These are phyloP conservation scores for Ophiocytium majus DNA, from an alignment of 352 stramenopile species.

Conservation along the genomic window DNA sequence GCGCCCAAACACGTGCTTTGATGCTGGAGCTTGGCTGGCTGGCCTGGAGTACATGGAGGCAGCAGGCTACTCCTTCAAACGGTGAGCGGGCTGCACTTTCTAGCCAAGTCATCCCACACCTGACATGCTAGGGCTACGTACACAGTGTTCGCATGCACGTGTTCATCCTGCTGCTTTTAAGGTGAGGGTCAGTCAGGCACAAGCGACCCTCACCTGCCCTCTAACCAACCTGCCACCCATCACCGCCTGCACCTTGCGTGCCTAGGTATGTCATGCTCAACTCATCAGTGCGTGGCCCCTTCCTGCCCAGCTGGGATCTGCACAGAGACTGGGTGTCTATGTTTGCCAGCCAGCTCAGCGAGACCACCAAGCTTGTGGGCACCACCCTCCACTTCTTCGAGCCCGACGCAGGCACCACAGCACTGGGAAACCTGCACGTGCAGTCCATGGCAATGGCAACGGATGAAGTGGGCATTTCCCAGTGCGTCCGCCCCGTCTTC, in stretches of 20 bases:
- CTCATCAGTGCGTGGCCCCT: conserved; percentile 5
- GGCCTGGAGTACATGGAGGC: conserved; percentile 2
- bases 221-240: too few species aligned
- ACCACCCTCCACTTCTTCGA: background rate
- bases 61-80: background rate
- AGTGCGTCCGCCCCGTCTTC: background rate
- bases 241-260: too few species aligned
- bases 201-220: too few species aligned
- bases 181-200: too few species aligned
- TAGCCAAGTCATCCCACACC: too few species aligned
- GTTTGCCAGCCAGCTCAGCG: background rate
- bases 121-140: too few species aligned
- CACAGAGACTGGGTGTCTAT: background rate
- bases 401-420: too few species aligned
- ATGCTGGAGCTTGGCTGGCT: conserved; percentile 5
- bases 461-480: background rate
- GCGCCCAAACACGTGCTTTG: conserved; percentile 8
- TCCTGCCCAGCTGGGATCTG: background rate
- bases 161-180: too few species aligned
- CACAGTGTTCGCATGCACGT: too few species aligned
- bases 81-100: too few species aligned
- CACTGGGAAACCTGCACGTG: background rate
- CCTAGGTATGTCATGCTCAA: background rate
- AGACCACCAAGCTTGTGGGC: background rate
- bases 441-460: conserved; percentile 16